These are phyloP conservation scores for Talaromyces adpressus DNA, from an alignment of 495 filamentous ascomycete genomes.

Conservation along the genomic window DNA sequence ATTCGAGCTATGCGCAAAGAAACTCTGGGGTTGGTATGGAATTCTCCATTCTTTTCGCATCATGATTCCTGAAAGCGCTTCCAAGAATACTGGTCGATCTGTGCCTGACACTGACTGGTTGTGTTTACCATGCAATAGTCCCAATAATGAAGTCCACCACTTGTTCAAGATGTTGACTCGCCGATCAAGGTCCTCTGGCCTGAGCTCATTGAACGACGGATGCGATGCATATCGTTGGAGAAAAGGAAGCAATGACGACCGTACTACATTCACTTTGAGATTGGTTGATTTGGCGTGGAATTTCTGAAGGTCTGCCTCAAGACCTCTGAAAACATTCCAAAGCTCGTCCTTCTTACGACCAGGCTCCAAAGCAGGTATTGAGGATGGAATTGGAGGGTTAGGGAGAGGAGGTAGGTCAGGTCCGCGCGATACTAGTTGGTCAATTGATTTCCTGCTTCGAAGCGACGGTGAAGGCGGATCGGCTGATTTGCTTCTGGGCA, in stretches of 20 bases:
- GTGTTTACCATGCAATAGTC: conserved; percentile 71
- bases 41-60: conserved; percentile 86
- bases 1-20: conserved; percentile 33
- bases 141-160: conserved; percentile 91
- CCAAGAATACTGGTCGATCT: conserved; percentile 75
- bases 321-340: conserved; percentile 74
- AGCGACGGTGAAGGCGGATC: conserved; percentile 40
- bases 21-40: conserved; percentile 46
- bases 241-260: conserved; percentile 76
- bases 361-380: conserved; percentile 30
- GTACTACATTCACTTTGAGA: conserved; percentile 73
- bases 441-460: conserved; percentile 51
- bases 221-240: conserved; percentile 66
- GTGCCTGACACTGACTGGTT: conserved; percentile 67
- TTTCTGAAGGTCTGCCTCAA: conserved; percentile 80
- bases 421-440: conserved; percentile 44
- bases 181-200: conserved; percentile 81
- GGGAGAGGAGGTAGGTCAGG: conserved; percentile 47
- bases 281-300: conserved; percentile 73
- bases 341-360: conserved; percentile 71
- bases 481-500: conserved; percentile 38
- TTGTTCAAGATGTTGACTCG: conserved; percentile 78
- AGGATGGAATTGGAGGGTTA: conserved; percentile 25
- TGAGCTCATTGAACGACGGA: conserved; percentile 56
- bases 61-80: conserved; percentile 81